Evolutionary conservation across 2,329 filamentous ascomycete genomes (phyloP).

Genomic region (Huntiella omanensis): DNA sequence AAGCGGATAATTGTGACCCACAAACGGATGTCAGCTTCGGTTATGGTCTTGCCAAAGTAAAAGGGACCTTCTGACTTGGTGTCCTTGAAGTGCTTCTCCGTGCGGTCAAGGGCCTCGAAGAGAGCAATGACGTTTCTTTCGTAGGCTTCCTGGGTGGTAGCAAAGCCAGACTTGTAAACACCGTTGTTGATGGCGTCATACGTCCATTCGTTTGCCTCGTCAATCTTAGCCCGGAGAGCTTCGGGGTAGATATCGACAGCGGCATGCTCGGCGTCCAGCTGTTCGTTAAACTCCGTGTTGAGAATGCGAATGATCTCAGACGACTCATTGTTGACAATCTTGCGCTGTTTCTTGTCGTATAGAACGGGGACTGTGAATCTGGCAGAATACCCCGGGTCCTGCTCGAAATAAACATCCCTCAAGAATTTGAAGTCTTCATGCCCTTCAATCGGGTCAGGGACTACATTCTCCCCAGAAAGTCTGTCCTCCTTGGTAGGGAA

Average conservation of each 20-base stretch:
- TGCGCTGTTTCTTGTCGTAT: conserved; percentile 56
- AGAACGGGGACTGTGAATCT: conserved; percentile 79
- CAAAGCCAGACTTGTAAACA: conserved; percentile 64
- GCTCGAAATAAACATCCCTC: conserved; percentile 61
- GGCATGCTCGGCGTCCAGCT: conserved; percentile 41
- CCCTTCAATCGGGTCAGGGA: conserved; percentile 49
- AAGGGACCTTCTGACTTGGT: conserved; percentile 36
- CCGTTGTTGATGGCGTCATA: conserved; percentile 58
- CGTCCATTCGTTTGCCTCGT: conserved; percentile 62
- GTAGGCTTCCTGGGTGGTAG: conserved; percentile 67
- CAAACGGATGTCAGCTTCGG: conserved; percentile 66
- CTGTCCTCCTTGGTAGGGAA: conserved; percentile 48
- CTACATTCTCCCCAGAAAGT: conserved; percentile 39
- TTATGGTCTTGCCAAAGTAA: conserved; percentile 57
- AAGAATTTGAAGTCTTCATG: conserved; percentile 53
- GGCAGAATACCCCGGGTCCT: conserved; percentile 51
- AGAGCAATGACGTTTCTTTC: conserved; percentile 51
- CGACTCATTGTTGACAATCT: conserved; percentile 82
- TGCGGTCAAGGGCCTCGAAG: conserved; percentile 58
- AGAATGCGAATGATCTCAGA: conserved; percentile 88
- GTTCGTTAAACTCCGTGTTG: conserved; percentile 53
- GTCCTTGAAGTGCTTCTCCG: conserved; percentile 47
- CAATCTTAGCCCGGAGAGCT: conserved; percentile 46
- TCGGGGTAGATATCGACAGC: conserved; percentile 49
- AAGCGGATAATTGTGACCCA: conserved; percentile 54